Base-by-base conservation (phyloP, 768 basidiomycete species). In the Kwoniella dendrophila region DNA sequence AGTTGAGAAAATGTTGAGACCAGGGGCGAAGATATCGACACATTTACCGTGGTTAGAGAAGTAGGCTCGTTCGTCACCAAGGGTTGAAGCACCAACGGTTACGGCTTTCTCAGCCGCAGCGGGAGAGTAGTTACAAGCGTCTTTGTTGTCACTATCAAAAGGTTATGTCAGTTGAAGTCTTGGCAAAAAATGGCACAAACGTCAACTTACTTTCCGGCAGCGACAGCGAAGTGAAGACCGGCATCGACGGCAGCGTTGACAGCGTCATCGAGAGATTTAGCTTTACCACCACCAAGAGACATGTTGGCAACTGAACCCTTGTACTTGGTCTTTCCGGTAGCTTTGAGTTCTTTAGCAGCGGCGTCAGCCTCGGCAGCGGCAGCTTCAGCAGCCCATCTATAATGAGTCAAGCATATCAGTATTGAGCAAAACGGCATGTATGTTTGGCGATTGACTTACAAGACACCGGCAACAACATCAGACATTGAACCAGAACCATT, bases 261-360 rank as follows among this genome's bases (percentile, higher is more conserved):
- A 53, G 88, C 86, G 24, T 84, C 83, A 66, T 99, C 92, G 53
- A 98, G 84, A 33, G 90, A 85, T 22, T 82, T 84, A 4, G 90
- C 91, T 82, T 94, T 95, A 62, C 92, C 91, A 72, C 96, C 96
- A 66, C 96, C 96, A 54, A 99, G 88, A 78, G 88, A 90, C 96
- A 99, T 96, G 84, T 95, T 74, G 63, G 71, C 75, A 47, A 74
- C 74, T 27, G 92, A 92, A 24, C 96, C 96, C 82, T 92, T 94
- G 84, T 95, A 90, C 44, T 81, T 81, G 56, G 88, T 89, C 82
- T 85, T 87, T 56, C 90, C 89, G 20, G 90, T 92, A 30, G 84
- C 83, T 54, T 82, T 84, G 64, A 84, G 76, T 77, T 94, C 90
- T 11, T 84, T 83, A 7, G 80, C 82, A 18, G 91, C 89, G 16